Base-by-base conservation (phyloP, 2,329 filamentous ascomycete species). In the Diaporthe ampelina region DNA sequence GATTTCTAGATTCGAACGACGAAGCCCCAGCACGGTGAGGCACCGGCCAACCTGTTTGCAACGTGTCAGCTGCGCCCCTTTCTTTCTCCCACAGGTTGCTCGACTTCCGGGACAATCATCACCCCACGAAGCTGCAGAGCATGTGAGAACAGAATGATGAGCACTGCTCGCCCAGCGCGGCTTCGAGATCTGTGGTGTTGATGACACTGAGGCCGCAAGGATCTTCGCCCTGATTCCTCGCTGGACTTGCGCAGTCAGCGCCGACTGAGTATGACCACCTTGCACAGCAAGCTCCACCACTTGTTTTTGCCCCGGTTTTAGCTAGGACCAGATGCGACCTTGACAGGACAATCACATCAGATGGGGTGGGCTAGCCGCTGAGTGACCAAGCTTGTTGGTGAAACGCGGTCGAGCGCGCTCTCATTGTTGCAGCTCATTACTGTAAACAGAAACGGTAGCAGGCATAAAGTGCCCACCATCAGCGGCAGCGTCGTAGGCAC, bases 1-100 rank as follows among this genome's bases (percentile, higher is more conserved):
- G 15, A 72, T 37, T 29, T 26, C 70, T 26, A 63, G 45, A 35
- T 52, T 54, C 45, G 48, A 68, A 54, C 35, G 26, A n/a, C 43
- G 50, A 11, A 59, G 69, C 29, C 69, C 69, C 69, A 71, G 45
- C n/a, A 21, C 57, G 43, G 69, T 63, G 56, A 52, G 61, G 35
- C 57, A 26, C 9, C 40, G 24, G 21, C 29, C 69, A 52, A 54
- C n/a, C 21, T 40, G 32, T 50, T 52, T 35, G 56, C 32, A 52
- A 57, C 50, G 35, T 63, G 35, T 63, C 57, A 37, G 57, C 70
- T 43, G 57, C 54, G 57, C n/a, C 15, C 29, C 37, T 35, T 9
- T 32, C 26, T 3, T 7, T 17, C 7, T 26, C 7, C 24, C 57
- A 63, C n/a, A 52, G 21, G 32, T 56, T 63, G 70, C 37, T 72